Evolutionary conservation across 2,329 filamentous ascomycete genomes (phyloP).

Genomic region (Ophiobolus disseminans): DNA sequence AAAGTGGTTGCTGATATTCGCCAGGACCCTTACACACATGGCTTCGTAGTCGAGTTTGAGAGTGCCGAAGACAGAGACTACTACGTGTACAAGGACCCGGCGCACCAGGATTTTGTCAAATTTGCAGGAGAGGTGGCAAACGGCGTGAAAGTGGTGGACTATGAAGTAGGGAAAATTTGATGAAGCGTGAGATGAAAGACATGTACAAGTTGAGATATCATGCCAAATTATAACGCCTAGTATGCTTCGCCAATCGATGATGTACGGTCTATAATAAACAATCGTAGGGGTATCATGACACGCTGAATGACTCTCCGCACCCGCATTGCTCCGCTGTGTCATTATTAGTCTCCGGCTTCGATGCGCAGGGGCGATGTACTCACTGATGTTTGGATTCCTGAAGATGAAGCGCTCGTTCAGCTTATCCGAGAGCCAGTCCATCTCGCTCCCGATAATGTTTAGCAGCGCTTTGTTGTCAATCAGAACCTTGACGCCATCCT

Average conservation of each 20-base stretch:
- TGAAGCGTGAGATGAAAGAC: neutral
- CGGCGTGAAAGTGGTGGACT: slow-evolving; percentile 67
- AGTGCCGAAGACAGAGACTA: slow-evolving; percentile 70
- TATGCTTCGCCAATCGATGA: slow-evolving; percentile 41
- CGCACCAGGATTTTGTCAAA: slow-evolving; percentile 66
- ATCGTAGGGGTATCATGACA: slow-evolving; percentile 46
- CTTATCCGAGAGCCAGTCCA: slow-evolving; percentile 99
- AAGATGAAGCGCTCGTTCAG: slow-evolving; percentile 92
- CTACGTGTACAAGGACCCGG: slow-evolving; percentile 70
- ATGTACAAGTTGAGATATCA: slow-evolving; percentile 11
- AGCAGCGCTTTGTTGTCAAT: slow-evolving; percentile 98
- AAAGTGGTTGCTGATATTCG: neutral
- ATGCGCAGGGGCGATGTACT: slow-evolving; percentile 54
- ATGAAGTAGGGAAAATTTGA: slow-evolving; percentile 60
- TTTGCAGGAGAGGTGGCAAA: slow-evolving; percentile 57
- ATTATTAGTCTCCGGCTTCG: slow-evolving; percentile 28
- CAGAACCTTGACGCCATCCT: slow-evolving; percentile 93
- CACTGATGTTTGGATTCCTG: slow-evolving; percentile 97
- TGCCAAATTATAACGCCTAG: slow-evolving; percentile 29
- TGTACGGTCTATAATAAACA: slow-evolving; percentile 24
- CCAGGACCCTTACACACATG: slow-evolving; percentile 69
- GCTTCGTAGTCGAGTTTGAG: slow-evolving; percentile 72
- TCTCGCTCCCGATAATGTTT: slow-evolving; percentile 97
- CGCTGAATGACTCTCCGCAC: slow-evolving; percentile 91
- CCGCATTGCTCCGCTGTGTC: slow-evolving; percentile 90